Evolutionary conservation across 192 early-diverging fungal genomes (phyloP), one percentile per base, ranked within the genome.

Genomic region (Podila minutissima): DNA sequence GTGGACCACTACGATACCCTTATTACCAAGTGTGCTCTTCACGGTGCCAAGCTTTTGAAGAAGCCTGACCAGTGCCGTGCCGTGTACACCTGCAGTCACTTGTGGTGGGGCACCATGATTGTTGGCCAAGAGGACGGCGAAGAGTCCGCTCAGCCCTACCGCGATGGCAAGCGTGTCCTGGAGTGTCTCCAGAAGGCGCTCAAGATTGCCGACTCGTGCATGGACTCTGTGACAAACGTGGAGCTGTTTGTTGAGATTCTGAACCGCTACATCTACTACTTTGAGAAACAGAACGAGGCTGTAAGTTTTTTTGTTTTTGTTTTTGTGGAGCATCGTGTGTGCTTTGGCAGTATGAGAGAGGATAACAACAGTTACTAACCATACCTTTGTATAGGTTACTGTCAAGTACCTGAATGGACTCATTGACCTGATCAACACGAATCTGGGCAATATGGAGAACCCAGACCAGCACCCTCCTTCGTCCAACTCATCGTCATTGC

Each of bases 231-330:
- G 41, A 91, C 96, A 20, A 97, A 94, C 37, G 94, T 97, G 22
- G 93, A 95, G 74, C 84, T 99, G 37, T 97, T 99, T 89, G 95
- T 99, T n/a, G 97, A 99, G 81, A 94, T 99, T 64, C 83, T 99
- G 65, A 97, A 99, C 83, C 87, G 94, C 83, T 97, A 95, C 69
- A 87, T 98, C 59, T 97, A 97, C 85, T 97, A 94, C 82, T 99
- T 94, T 86, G 96, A 97, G 89, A 92, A 91, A 72, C 86, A 93
- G 63, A 97, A 96, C 72, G 93, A 97, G 69, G 88, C 89, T 64
- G 95, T 96, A 88, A 86, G 89, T 84, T 41, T 65, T 62, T 59
- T 59, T 64, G 29, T 66, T 24, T 41, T 53, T 70, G 62, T 5
- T 37, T 20, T 70, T 19, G 71, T 22, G 53, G 7, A n/a, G 62